These are phyloP conservation scores for Arabis alpina DNA, from an alignment of 345 rosid genomes.

Conservation along the genomic window DNA sequence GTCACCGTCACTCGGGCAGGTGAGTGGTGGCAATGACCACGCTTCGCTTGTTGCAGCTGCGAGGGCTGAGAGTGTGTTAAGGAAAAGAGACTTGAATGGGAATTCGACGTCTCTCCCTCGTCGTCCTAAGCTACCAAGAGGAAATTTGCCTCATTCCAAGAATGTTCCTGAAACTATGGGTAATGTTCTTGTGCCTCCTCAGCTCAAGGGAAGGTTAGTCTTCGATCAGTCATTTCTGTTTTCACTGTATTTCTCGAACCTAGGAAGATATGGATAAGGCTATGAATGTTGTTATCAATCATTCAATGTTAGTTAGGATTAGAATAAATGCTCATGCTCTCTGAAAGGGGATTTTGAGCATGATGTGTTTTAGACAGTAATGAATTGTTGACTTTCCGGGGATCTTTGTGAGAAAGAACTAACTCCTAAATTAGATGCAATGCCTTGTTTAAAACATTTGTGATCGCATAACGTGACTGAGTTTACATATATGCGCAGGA, in stretches of 20 bases:
- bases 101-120: conserved; percentile 50
- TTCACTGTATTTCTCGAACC: conserved; percentile 2
- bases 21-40: conserved; percentile 54
- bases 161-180: conserved; percentile 63
- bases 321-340: neutral
- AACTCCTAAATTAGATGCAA: neutral
- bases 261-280: neutral
- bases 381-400: conserved; percentile 5
- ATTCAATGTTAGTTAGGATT: neutral
- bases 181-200: conserved; percentile 78
- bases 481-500: conserved; percentile 49
- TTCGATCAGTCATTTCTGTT: conserved; percentile 7
- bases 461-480: neutral
- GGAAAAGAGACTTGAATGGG: conserved; percentile 65
- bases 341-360: neutral
- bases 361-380: neutral
- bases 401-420: conserved; percentile 11
- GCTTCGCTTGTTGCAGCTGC: conserved; percentile 82
- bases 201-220: conserved; percentile 82
- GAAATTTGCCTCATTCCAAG: conserved; percentile 55
- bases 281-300: conserved; percentile 16
- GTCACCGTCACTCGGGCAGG: conserved; percentile 46
- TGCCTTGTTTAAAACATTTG: conserved; percentile 18
- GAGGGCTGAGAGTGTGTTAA: conserved; percentile 61
- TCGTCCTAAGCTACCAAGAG: conserved; percentile 65